These are phyloP conservation scores for apple (Malus domestica) DNA, from an alignment of 306 rosid genomes.

Conservation along the genomic window ASM211411v1 NC_041804.1:16282001-16282500, in stretches of 20 bases:
- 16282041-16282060: constrained; percentile 67
- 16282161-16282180: constrained; percentile 9
- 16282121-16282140: not conserved
- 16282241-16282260: constrained; percentile 64
- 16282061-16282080: constrained; percentile 55
- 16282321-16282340: not conserved
- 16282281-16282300: not conserved
- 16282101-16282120: not conserved
- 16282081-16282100: constrained; percentile 43
- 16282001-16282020: constrained; percentile 71
- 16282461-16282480: not conserved
- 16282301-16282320: not conserved
- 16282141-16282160: not conserved
- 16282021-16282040: constrained; percentile 97
- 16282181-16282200: constrained; percentile 62
- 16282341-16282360: not conserved
- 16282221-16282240: constrained; percentile 88
- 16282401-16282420: not conserved
- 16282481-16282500: not conserved
- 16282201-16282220: constrained; percentile 79
- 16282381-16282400: not conserved
- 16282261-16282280: constrained; percentile 73
- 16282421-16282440: not conserved
- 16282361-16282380: not conserved
- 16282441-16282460: not conserved